These are phyloP conservation scores for Mycena galopus DNA, from an alignment of 768 basidiomycete genomes.

Conservation along the genomic window DNA sequence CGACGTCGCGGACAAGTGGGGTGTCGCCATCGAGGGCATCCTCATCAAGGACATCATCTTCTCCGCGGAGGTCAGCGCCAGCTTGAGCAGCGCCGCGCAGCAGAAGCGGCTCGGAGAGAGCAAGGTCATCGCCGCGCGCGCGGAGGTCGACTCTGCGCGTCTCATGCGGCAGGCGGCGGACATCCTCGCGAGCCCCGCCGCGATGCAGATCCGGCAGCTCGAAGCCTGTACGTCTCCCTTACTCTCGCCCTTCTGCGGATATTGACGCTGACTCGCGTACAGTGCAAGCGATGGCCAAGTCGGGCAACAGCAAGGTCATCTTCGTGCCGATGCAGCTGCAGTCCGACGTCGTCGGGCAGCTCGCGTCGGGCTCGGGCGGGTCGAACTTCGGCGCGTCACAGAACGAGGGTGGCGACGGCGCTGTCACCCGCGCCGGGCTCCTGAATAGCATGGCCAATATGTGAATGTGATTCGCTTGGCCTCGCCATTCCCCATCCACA, in stretches of 20 bases:
- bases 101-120: constrained; percentile 97
- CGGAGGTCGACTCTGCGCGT: constrained; percentile 94
- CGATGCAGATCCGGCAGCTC: constrained; percentile 98
- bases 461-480: constrained; percentile 3
- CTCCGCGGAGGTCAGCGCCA: constrained; percentile 89
- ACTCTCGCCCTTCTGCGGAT: neutral
- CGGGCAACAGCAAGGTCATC: constrained; percentile 88
- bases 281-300: constrained; percentile 95
- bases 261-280: constrained; percentile 14
- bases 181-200: constrained; percentile 93
- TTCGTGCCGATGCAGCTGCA: constrained; percentile 97
- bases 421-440: constrained; percentile 27
- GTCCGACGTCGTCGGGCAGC: constrained; percentile 73
- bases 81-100: constrained; percentile 94
- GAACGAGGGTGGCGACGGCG: constrained; percentile 19
- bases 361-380: constrained; percentile 39
- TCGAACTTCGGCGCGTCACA: constrained; percentile 5
- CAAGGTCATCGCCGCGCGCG: constrained; percentile 96
- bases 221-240: constrained; percentile 72
- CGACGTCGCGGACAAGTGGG: constrained; percentile 95
- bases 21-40: constrained; percentile 96
- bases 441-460: constrained; percentile 32
- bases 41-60: constrained; percentile 97
- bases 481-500: neutral
- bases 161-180: constrained; percentile 98